Conservation (phyloP, 768 basidiomycete species). For the Boletus rubropictus region DNA sequence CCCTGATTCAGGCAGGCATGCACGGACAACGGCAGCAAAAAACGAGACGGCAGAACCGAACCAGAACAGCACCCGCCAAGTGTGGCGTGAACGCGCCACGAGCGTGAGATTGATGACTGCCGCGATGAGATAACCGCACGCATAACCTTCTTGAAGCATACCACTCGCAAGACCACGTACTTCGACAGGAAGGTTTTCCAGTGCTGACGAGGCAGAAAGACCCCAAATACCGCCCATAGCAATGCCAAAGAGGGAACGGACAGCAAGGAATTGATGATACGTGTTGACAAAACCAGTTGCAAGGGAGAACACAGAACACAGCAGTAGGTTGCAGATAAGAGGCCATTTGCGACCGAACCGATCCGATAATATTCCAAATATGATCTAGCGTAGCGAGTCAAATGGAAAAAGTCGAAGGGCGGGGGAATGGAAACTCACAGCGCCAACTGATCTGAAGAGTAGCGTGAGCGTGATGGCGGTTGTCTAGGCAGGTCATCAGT, state of each 20-base stretch:
- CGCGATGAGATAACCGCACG: slow-evolving; percentile 78
- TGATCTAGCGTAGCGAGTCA: slow-evolving; percentile 31
- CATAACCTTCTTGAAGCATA: slow-evolving; percentile 85
- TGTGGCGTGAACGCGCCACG: slow-evolving; percentile 30
- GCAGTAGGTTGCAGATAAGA: slow-evolving; percentile 65
- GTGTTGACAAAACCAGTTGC: slow-evolving; percentile 77
- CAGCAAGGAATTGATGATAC: slow-evolving; percentile 72
- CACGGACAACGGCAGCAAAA: slow-evolving; percentile 63
- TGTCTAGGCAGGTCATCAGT: slow-evolving; percentile 36
- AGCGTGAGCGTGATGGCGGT: slow-evolving; percentile 88
- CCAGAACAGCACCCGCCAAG: slow-evolving; percentile 84
- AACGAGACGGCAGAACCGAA: slow-evolving; percentile 62
- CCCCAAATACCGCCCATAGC: slow-evolving; percentile 93
- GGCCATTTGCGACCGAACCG: slow-evolving; percentile 95
- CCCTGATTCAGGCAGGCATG: slow-evolving; percentile 70
- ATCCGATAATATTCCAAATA: slow-evolving; percentile 84
- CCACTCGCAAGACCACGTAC: slow-evolving; percentile 82
- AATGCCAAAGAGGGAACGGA: slow-evolving; percentile 79
- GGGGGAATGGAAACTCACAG: slow-evolving; percentile 34
- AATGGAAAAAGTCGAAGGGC: not conserved
- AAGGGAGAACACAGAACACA: slow-evolving; percentile 69
- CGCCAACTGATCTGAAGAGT: slow-evolving; percentile 80
- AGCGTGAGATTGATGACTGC: slow-evolving; percentile 75
- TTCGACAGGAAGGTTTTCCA: slow-evolving; percentile 86
- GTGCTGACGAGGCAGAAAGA: slow-evolving; percentile 69